phyloP scores from a whole-genome alignment of 305 asterid species.

The Fraxinus sp. region DNA sequence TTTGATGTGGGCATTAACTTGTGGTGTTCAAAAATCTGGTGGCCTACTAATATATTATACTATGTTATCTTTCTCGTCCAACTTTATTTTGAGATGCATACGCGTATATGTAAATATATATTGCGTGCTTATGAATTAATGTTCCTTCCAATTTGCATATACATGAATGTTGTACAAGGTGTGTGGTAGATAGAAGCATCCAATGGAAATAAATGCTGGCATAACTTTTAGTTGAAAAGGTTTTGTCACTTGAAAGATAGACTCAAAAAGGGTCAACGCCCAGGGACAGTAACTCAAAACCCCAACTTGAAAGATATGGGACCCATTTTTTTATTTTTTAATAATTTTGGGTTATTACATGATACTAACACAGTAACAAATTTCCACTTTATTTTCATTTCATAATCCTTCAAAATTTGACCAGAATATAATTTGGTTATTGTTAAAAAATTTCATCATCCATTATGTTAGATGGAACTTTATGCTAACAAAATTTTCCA shows the following conservation, averaged over 20 bases:
- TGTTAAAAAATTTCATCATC: no score
- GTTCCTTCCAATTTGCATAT: not conserved
- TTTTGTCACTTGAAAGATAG: not conserved
- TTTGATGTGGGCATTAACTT: not conserved
- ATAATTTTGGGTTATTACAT: no score
- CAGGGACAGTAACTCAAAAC: not conserved
- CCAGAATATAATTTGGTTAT: not conserved
- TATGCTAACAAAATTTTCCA: not conserved
- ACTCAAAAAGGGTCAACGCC: constrained; percentile 14
- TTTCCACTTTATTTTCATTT: not conserved
- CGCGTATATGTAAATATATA: not conserved
- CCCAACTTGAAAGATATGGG: not conserved
- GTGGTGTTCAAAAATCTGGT: not conserved
- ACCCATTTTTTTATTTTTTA: not conserved
- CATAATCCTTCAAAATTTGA: not conserved
- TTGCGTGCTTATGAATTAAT: not conserved
- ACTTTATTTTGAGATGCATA: not conserved
- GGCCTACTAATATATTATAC: not conserved
- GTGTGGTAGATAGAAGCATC: not conserved
- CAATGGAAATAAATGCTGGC: not conserved
- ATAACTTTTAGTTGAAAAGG: not conserved
- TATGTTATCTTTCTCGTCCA: not conserved
- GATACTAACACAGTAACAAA: not conserved
- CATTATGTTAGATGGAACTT: not conserved
- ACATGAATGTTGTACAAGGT: constrained; percentile 1